Conservation (phyloP, 2,329 filamentous ascomycete species). For the Dichotomopilus funicola region DNA sequence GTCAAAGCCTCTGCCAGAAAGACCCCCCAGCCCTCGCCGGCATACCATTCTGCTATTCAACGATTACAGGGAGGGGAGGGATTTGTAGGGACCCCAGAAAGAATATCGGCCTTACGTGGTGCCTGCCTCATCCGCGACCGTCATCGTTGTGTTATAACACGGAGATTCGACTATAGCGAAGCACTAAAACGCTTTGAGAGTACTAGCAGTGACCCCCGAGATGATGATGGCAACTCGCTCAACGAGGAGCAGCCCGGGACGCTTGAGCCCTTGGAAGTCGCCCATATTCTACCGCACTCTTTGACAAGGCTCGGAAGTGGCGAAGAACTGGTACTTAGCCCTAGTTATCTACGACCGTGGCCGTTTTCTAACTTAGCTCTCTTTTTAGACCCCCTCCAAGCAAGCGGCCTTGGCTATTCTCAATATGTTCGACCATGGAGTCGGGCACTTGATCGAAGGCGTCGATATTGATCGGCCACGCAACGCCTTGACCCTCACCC, state of each 20-base stretch:
- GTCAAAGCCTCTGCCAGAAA: conserved; percentile 24
- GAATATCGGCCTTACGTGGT: conserved; percentile 23
- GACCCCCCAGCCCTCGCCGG: conserved; percentile 25
- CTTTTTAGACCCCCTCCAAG: conserved; percentile 21
- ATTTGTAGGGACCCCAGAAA: conserved; percentile 22
- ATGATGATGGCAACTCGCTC: conserved; percentile 23
- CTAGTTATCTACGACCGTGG: neutral
- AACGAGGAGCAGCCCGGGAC: neutral
- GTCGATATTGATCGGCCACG: conserved; percentile 34
- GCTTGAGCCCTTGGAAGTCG: conserved; percentile 19
- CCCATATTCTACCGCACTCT: conserved; percentile 22
- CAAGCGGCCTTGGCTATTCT: conserved; percentile 33
- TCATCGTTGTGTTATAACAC: conserved; percentile 27
- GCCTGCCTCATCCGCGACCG: conserved; percentile 27
- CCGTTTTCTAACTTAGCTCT: neutral
- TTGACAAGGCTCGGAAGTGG: conserved; percentile 10
- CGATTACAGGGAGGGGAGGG: conserved; percentile 16
- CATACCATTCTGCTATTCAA: conserved; percentile 21
- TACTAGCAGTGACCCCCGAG: conserved; percentile 4
- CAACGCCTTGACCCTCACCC: conserved; percentile 34
- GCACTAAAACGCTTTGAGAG: conserved; percentile 7
- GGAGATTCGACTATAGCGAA: conserved; percentile 19
- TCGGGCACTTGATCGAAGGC: conserved; percentile 33
- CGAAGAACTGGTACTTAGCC: conserved; percentile 7
- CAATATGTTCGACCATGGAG: conserved; percentile 36